phyloP scores from a whole-genome alignment of 2,329 filamentous ascomycete genomes.

The Pseudogymnoascus sp. region DNA sequence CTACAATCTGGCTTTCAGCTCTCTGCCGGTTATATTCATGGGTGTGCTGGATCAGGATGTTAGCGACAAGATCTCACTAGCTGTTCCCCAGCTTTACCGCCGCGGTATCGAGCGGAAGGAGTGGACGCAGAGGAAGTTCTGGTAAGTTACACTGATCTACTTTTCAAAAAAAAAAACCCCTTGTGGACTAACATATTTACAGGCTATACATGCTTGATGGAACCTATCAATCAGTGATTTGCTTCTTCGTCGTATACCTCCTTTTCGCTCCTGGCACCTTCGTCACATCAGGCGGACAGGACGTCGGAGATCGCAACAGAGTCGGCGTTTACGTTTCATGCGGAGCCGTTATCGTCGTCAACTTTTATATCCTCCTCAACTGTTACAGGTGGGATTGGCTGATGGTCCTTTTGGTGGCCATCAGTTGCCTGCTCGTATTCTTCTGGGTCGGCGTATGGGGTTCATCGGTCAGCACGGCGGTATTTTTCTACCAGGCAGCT shows the following conservation, averaged over 20 bases:
- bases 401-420: slow-evolving; percentile 70
- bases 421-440: slow-evolving; percentile 85
- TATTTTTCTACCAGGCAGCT: slow-evolving; percentile 72
- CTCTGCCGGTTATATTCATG: slow-evolving; percentile 88
- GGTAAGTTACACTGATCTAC: slow-evolving; percentile 50
- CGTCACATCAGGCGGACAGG: slow-evolving; percentile 64
- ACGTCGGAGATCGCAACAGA: slow-evolving; percentile 71
- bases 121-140: slow-evolving; percentile 95
- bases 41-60: slow-evolving; percentile 97
- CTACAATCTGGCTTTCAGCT: slow-evolving; percentile 96
- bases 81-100: slow-evolving; percentile 91
- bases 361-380: slow-evolving; percentile 91
- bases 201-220: slow-evolving; percentile 94
- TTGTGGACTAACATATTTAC: slow-evolving; percentile 26
- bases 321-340: slow-evolving; percentile 85
- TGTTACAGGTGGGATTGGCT: slow-evolving; percentile 98
- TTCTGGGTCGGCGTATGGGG: slow-evolving; percentile 92
- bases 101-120: slow-evolving; percentile 92
- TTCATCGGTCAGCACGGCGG: slow-evolving; percentile 36
- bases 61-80: slow-evolving; percentile 84
- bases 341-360: slow-evolving; percentile 80
- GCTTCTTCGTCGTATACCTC: slow-evolving; percentile 88
- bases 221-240: slow-evolving; percentile 87
- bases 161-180: not conserved
- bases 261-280: slow-evolving; percentile 65